Percentiles rank a stretch among this genome's conserved stretches.
Evolutionary conservation across 495 filamentous ascomycete species (phyloP).

Genomic region (Aspergillus nidulans): DNA sequence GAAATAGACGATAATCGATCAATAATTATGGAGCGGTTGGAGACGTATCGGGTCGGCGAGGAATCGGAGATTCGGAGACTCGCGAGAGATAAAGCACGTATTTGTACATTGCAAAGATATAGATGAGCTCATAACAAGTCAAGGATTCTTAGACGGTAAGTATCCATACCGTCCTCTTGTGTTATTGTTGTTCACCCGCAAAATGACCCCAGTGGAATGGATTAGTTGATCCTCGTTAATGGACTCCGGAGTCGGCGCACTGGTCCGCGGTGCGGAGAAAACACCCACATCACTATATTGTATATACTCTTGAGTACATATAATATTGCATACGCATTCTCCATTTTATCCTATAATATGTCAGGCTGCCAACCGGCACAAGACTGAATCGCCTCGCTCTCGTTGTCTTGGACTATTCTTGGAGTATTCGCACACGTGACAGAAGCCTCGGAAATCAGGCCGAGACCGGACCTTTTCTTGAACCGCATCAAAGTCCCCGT

Average conservation of each 20-base stretch:
- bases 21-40: neutral
- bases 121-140: no score
- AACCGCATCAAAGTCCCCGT: neutral
- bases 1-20: neutral
- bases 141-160: no score
- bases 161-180: neutral
- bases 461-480: conserved; percentile 2
- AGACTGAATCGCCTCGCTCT: no score
- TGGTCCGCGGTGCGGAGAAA: conserved; percentile 4
- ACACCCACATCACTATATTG: neutral
- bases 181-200: neutral
- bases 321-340: no score
- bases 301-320: no score
- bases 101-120: neutral
- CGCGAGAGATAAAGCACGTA: neutral
- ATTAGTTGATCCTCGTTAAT: neutral
- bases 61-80: neutral
- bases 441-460: conserved; percentile 5
- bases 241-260: neutral
- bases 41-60: neutral
- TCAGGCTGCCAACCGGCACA: no score
- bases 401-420: neutral
- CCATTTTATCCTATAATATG: neutral
- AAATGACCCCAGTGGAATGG: neutral
- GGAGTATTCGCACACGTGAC: neutral